Evolutionary conservation across 2,329 filamentous ascomycete genomes (phyloP).

Genomic region (Sporothrix protearum): DNA sequence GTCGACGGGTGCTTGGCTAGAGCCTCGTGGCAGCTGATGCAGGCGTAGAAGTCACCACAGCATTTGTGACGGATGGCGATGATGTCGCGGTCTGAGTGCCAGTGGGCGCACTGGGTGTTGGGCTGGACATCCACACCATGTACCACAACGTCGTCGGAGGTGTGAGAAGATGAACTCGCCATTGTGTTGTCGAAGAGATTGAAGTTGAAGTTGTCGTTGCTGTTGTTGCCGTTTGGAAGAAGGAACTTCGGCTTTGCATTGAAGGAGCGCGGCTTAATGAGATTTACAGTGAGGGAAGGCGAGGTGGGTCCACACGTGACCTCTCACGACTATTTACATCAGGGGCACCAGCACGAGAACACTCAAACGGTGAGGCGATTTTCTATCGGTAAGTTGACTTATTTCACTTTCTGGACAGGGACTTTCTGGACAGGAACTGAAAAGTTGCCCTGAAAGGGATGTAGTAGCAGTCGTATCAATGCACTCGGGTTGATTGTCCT

Average conservation of each 20-base stretch:
- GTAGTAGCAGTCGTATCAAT: no score
- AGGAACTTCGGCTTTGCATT: not conserved
- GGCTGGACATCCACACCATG: constrained; percentile 20
- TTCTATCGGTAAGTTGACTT: no score
- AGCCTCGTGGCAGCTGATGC: constrained; percentile 25
- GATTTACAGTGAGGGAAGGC: not conserved
- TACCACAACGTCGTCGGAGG: not conserved
- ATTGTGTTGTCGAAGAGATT: not conserved
- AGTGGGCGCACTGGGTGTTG: constrained; percentile 19
- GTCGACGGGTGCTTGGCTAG: constrained; percentile 8
- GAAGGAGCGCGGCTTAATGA: not conserved
- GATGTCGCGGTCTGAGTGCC: constrained; percentile 25
- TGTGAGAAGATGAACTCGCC: not conserved
- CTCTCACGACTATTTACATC: not conserved
- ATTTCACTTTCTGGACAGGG: not conserved
- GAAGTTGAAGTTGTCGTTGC: not conserved
- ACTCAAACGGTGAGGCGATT: not conserved
- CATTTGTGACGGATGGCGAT: constrained; percentile 26
- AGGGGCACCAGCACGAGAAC: not conserved
- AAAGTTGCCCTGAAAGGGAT: no score
- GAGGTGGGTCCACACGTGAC: constrained; percentile 1
- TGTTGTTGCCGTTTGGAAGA: not conserved
- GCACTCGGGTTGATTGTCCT: not conserved
- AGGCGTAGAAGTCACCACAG: constrained; percentile 23
- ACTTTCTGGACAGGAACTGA: no score